phyloP scores from a whole-genome alignment of 805 yeast species.

The Metschnikowia shivogae region DNA sequence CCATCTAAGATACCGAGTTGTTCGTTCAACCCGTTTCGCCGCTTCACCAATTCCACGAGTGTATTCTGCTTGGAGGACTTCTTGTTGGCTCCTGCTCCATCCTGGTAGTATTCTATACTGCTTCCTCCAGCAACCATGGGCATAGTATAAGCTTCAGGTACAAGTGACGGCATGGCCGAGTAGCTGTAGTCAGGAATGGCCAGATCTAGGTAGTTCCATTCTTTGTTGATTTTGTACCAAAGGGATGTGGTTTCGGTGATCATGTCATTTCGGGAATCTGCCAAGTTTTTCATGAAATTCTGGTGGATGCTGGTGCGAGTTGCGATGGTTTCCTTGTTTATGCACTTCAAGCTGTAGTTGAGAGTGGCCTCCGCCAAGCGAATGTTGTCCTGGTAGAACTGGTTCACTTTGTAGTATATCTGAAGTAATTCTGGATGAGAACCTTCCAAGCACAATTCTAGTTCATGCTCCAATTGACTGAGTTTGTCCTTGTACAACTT shows the following conservation, averaged over 20 bases:
- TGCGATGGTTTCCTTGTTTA: constrained; percentile 77
- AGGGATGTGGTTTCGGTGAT: constrained; percentile 70
- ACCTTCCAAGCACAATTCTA: constrained; percentile 82
- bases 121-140: constrained; percentile 18
- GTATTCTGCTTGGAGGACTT: constrained; percentile 35
- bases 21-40: constrained; percentile 60
- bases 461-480: constrained; percentile 70
- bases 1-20: constrained; percentile 73
- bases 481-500: constrained; percentile 79
- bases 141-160: constrained; percentile 4
- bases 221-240: constrained; percentile 91
- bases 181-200: constrained; percentile 52
- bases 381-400: constrained; percentile 68
- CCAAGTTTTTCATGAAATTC: constrained; percentile 62
- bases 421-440: constrained; percentile 85
- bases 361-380: constrained; percentile 39
- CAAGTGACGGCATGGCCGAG: constrained; percentile 34
- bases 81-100: constrained; percentile 24
- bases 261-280: constrained; percentile 63
- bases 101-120: constrained; percentile 16
- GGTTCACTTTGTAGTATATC: constrained; percentile 66
- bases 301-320: constrained; percentile 79
- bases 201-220: constrained; percentile 76
- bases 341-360: constrained; percentile 65
- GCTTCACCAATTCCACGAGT: constrained; percentile 48